Evolutionary conservation across 176 grass and related monocot species (phyloP).

Genomic region (Carex scoparia): DNA sequence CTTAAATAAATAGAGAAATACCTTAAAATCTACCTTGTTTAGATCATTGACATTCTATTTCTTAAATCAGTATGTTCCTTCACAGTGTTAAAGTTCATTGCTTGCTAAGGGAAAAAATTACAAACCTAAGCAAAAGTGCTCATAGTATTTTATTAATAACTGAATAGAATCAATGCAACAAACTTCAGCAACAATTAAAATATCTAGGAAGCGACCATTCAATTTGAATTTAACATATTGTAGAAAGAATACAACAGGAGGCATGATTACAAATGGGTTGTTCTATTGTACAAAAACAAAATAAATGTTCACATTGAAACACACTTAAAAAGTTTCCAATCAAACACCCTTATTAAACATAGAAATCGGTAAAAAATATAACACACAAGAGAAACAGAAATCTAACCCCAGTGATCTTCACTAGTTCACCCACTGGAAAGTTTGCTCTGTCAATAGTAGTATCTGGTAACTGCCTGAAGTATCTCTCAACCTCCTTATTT

Average conservation of each 20-base stretch:
- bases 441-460: constrained; percentile 51
- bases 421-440: constrained; percentile 65
- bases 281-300: neutral
- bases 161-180: neutral
- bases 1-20: neutral
- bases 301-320: neutral
- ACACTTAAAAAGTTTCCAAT: neutral
- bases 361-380: neutral
- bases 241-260: neutral
- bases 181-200: neutral
- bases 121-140: neutral
- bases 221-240: neutral
- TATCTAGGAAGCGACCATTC: neutral
- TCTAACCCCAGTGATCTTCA: constrained; percentile 92
- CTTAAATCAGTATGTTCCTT: constrained; percentile 3
- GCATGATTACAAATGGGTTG: neutral
- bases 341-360: neutral
- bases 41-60: constrained; percentile 7
- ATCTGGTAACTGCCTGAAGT: constrained; percentile 49
- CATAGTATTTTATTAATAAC: neutral
- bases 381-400: neutral
- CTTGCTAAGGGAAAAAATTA: constrained; percentile 10
- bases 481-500: constrained; percentile 53
- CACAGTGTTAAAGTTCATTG: constrained; percentile 7
- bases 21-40: neutral